Evolutionary conservation across 768 basidiomycete genomes (phyloP).

Genomic region (Leucogyrophana mollusca): DNA sequence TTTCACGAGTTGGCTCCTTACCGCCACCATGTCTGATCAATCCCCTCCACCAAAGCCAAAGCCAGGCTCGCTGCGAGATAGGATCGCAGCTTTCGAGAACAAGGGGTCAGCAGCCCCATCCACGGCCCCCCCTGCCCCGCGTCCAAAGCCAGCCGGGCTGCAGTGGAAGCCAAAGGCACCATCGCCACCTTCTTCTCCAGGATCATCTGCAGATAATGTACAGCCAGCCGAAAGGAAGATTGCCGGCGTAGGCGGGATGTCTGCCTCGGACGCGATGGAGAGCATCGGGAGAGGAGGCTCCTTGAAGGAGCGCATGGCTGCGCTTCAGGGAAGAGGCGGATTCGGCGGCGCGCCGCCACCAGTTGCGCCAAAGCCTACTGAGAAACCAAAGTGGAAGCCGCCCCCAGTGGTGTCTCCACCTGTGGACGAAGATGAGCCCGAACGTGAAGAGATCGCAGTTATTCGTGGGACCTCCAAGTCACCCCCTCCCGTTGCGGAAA

Average conservation of each 20-base stretch:
- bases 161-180: slow-evolving; percentile 71
- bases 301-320: slow-evolving; percentile 94
- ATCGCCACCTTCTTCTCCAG: slow-evolving; percentile 44
- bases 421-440: slow-evolving; percentile 44
- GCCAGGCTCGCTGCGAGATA: slow-evolving; percentile 78
- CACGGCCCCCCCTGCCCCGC: slow-evolving; percentile 35
- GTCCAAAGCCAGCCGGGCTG: slow-evolving; percentile 66
- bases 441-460: slow-evolving; percentile 15
- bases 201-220: slow-evolving; percentile 28
- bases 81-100: slow-evolving; percentile 85
- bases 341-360: slow-evolving; percentile 58
- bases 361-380: slow-evolving; percentile 55
- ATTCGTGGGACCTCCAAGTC: slow-evolving; percentile 31
- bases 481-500: slow-evolving; percentile 28
- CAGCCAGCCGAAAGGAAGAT: slow-evolving; percentile 22
- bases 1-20: not conserved
- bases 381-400: slow-evolving; percentile 86
- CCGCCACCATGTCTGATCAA: slow-evolving; percentile 56
- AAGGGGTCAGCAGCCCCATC: slow-evolving; percentile 47
- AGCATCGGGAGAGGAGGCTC: slow-evolving; percentile 80
- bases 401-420: slow-evolving; percentile 54
- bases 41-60: slow-evolving; percentile 61
- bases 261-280: slow-evolving; percentile 84
- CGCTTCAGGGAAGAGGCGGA: slow-evolving; percentile 79
- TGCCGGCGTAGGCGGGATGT: slow-evolving; percentile 50